Evolutionary conservation across 768 basidiomycete genomes (phyloP).

Genomic region (Leccinum fibrillosum): DNA sequence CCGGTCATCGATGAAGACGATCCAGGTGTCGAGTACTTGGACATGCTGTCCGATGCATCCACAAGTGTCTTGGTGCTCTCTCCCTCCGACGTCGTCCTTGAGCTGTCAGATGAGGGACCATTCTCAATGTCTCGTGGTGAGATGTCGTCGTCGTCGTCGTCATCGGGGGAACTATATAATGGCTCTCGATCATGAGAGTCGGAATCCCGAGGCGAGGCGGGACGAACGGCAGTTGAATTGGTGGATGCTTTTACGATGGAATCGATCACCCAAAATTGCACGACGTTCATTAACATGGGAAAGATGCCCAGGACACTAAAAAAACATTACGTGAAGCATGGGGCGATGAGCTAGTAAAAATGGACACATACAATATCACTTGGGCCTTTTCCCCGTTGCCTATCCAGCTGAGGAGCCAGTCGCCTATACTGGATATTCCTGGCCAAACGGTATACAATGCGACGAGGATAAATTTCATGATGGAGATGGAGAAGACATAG

Average conservation of each 20-base stretch:
- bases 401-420: constrained; percentile 83
- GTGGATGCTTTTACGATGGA: constrained; percentile 80
- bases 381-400: constrained; percentile 62
- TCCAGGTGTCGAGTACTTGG: constrained; percentile 10
- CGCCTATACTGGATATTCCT: constrained; percentile 69
- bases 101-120: constrained; percentile 33
- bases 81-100: constrained; percentile 33
- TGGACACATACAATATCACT: constrained; percentile 70
- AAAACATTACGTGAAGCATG: constrained; percentile 6
- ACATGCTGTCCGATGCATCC: constrained; percentile 10
- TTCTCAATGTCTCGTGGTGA: constrained; percentile 45
- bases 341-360: not conserved
- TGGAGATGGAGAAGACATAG: constrained; percentile 75
- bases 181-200: constrained; percentile 54
- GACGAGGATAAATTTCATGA: constrained; percentile 93
- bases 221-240: constrained; percentile 36
- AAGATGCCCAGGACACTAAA: constrained; percentile 85
- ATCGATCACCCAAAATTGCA: constrained; percentile 96
- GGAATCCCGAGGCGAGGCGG: constrained; percentile 36
- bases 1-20: constrained; percentile 14
- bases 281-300: constrained; percentile 82
- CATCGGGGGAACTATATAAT: constrained; percentile 58
- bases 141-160: constrained; percentile 37
- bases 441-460: constrained; percentile 69
- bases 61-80: constrained; percentile 19